These are phyloP conservation scores for Pseudogymnoascus sp. DNA, from an alignment of 2,329 filamentous ascomycete genomes.

Conservation along the genomic window DNA sequence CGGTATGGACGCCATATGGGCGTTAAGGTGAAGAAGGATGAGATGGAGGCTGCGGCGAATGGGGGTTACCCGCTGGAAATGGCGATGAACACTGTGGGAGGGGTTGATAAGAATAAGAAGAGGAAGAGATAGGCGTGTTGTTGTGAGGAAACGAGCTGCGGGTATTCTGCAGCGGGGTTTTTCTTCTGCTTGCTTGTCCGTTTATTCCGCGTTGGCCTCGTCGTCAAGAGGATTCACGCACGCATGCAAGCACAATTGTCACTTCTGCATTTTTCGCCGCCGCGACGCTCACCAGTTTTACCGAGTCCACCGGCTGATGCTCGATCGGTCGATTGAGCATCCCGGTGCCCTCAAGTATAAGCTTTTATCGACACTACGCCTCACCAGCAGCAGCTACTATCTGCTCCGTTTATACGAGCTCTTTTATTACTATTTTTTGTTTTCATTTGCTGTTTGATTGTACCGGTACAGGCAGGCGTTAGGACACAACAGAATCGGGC, in stretches of 20 bases:
- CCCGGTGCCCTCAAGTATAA: not conserved
- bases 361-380: not conserved
- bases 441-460: not conserved
- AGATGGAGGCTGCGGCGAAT: constrained; percentile 32
- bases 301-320: too few species aligned
- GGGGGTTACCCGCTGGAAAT: not conserved
- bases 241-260: too few species aligned
- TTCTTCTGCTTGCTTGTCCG: too few species aligned
- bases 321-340: not conserved
- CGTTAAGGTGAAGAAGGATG: constrained; percentile 53
- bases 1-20: constrained; percentile 73
- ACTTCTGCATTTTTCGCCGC: too few species aligned
- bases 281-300: too few species aligned
- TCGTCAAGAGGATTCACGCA: too few species aligned
- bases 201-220: too few species aligned
- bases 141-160: too few species aligned
- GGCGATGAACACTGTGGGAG: constrained; percentile 20
- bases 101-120: constrained; percentile 58
- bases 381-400: not conserved
- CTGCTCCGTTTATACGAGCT: not conserved
- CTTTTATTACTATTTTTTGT: not conserved
- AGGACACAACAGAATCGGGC: not conserved
- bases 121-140: constrained; percentile 51
- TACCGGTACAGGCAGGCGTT: not conserved
- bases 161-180: too few species aligned